These are phyloP conservation scores for Durusdinium trenchii DNA, from an alignment of 73 alveolate genomes.

Conservation along the genomic window DNA sequence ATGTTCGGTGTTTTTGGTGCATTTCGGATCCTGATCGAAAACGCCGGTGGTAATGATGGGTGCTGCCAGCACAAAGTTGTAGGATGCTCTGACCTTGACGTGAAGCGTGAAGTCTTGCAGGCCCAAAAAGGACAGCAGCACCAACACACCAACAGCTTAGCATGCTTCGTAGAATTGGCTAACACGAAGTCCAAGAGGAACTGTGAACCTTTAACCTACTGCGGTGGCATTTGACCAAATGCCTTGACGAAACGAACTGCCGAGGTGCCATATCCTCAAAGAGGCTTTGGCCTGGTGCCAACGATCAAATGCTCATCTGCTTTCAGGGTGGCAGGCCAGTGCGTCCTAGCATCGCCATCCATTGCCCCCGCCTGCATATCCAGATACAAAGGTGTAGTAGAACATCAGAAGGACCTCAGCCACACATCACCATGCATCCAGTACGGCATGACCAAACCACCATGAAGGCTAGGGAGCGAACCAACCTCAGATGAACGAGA, in stretches of 20 bases:
- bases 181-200: background rate
- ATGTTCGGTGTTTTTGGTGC: too few relatives aligned
- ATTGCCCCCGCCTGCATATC: constrained; percentile 66
- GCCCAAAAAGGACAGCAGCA: background rate
- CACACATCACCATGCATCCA: constrained; percentile 3
- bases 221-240: too few relatives aligned
- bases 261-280: constrained; percentile 80
- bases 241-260: too few relatives aligned
- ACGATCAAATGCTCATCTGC: background rate
- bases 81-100: constrained; percentile 64
- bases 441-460: background rate
- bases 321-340: background rate
- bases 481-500: background rate
- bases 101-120: background rate
- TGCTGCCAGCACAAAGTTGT: constrained; percentile 90
- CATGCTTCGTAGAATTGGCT: background rate
- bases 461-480: background rate
- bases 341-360: background rate
- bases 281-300: constrained; percentile 65
- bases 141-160: background rate
- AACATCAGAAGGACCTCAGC: constrained; percentile 90
- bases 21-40: constrained; percentile 72
- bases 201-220: too few relatives aligned
- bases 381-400: constrained; percentile 89
- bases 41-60: constrained; percentile 92